Base-by-base conservation (phyloP, 2,329 filamentous ascomycete genomes). In the Colletotrichum tamarilloi region DNA sequence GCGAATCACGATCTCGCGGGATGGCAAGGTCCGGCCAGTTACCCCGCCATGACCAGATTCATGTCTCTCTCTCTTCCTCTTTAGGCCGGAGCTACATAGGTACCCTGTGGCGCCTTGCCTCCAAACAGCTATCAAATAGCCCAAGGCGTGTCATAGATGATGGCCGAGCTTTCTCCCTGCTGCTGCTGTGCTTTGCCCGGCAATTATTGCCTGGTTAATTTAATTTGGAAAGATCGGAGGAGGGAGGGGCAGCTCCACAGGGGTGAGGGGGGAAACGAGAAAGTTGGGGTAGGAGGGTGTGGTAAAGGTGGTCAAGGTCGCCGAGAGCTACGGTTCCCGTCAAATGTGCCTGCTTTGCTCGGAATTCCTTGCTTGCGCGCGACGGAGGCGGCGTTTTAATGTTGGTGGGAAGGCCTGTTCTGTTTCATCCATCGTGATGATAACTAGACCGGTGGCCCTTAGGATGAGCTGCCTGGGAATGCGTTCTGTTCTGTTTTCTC, bases 381-480 rank as follows among this genome's bases (percentile, higher is more conserved):
- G 56, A 58, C 16, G 49, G 65, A 46, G 16, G 32, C 57, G 22
- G 79, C 78, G 75, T 77, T 77, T 24, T 68, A 75, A 24, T 65
- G 42, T 57, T 42, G 58, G 35, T 65, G 30, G 63, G 55, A 46
- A 42, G 38, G 59, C 28, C 35, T 35, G 22, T n/a, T 26, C 35
- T 35, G 22, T n/a, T 32, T 12, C 67, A 38, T 68, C 38, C 57
- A 57, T 73, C 65, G 59, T 68, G 52, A 53, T 74, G 49, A 53
- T 49, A 73, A 57, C 49, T 58, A 62, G 24, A 42, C 65, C 6
- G n/a, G 42, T 19, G 26, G 12, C 46, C 35, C 24, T 32, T 6
- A 2, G 19, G 2, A 52, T 7, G 14, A 46, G 7, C 14, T 46
- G 4, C 30, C 19, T 38, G 11, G 9, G 5, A 6, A 14, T 42